Evolutionary conservation across 106 monocot genomes (phyloP), one percentile per base, ranked within the genome.

Genomic region (Dioscorea zingiberensis): DNA sequence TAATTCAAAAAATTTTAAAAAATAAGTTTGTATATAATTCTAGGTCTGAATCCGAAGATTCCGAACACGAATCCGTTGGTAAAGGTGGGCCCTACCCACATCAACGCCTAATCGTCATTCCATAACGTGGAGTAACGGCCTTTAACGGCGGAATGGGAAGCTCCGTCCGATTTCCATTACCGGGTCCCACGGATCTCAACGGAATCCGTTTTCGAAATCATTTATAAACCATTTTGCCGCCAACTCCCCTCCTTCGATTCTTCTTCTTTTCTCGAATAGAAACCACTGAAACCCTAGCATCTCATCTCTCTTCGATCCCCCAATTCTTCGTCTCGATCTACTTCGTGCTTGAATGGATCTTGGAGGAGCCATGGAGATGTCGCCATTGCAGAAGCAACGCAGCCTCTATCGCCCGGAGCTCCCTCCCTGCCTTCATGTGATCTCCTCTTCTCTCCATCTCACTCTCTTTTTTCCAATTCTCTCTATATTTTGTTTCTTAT

Each of bases 401-500:
- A 66, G 67, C 71, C 65, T 62, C 29, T 76, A 76, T 58, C 1
- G 23, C 1, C 81, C 81, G 1, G 49, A 76, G 48, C 81, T 81
- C 19, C 81, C 81, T 12, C 71, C 67, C 25, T 81, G 67, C 45
- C 71, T 81, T 22, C 75, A 76, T 71, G 81, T n/a, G n/a, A n/a
- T 81, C 13, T 23, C 25, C 21, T 76, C 5, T 22, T 21, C 9
- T 19, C 28, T 48, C n/a, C 51, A 25, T 53, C 7, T 58, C 28
- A 58, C 27, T 27, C 18, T 49, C 28, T 61, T 21, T 13, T 28
- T 38, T 29, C 5, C 29, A 9, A 57, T 29, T 55, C 6, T 21
- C n/a, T n/a, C n/a, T n/a, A n/a, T 26, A 18, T 7, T 30, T 44
- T 25, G 24, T 11, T 45, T 14, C 13, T 45, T 5, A 0, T 32